Evolutionary conservation across 2,329 filamentous ascomycete genomes (phyloP).

Genomic region (Hymenoscyphus repandus): DNA sequence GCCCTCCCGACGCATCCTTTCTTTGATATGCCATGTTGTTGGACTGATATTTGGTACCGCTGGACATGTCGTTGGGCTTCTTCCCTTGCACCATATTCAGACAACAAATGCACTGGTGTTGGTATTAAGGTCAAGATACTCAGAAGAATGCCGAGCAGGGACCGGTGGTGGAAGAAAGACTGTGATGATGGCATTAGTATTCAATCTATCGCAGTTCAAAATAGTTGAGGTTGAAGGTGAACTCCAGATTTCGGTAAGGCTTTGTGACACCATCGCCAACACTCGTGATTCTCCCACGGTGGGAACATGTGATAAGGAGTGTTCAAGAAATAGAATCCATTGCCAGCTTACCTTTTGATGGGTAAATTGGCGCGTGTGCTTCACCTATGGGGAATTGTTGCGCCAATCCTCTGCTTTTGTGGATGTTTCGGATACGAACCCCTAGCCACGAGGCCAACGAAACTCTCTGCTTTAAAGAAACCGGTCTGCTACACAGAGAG

Average conservation of each 20-base stretch:
- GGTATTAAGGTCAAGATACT: slow-evolving; percentile 1
- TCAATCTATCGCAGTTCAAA: neutral
- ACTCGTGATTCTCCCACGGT: neutral
- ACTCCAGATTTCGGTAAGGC: neutral
- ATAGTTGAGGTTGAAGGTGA: neutral
- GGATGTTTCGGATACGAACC: slow-evolving; percentile 17
- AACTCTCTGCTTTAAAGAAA: slow-evolving; percentile 14
- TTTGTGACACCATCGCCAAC: neutral
- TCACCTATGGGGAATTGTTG: slow-evolving; percentile 14
- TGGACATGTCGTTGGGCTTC: slow-evolving; percentile 33
- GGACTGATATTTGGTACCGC: slow-evolving; percentile 44
- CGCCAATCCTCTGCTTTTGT: slow-evolving; percentile 16
- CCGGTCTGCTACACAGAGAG: slow-evolving; percentile 13
- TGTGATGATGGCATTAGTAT: neutral
- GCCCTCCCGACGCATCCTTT: slow-evolving; percentile 51
- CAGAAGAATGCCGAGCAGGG: neutral
- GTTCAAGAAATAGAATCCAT: neutral
- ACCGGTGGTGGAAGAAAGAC: neutral
- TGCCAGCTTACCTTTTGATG: slow-evolving; percentile 14
- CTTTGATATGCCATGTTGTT: slow-evolving; percentile 54
- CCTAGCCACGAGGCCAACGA: slow-evolving; percentile 18
- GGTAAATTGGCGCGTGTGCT: slow-evolving; percentile 10
- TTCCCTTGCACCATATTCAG: slow-evolving; percentile 58
- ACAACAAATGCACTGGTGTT: neutral
- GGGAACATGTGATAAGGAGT: neutral